phyloP scores from a whole-genome alignment of 2,329 filamentous ascomycete genomes.

The Trichoderma asperellum region DNA sequence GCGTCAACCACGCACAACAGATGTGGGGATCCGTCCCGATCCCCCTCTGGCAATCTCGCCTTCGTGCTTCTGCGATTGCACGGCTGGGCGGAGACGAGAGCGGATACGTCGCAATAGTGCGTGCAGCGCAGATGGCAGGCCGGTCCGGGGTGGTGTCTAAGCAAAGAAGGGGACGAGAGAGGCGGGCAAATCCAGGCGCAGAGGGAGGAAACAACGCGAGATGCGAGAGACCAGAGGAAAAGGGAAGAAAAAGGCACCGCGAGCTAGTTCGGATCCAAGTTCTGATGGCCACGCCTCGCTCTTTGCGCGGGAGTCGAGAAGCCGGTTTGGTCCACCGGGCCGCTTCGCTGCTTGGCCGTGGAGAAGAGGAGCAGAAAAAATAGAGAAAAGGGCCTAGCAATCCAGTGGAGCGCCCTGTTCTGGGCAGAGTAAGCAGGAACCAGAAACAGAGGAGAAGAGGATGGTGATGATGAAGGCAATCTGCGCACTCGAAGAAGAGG shows the following conservation, averaged over 20 bases:
- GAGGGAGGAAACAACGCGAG: not conserved
- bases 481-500: not conserved
- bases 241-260: not conserved
- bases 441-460: not conserved
- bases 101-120: slow-evolving; percentile 24
- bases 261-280: slow-evolving; percentile 5
- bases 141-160: slow-evolving; percentile 6
- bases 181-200: not conserved
- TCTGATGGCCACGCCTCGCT: not conserved
- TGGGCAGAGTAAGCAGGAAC: not conserved
- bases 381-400: not conserved
- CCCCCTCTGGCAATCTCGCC: slow-evolving; percentile 26
- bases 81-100: slow-evolving; percentile 25
- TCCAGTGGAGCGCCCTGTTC: slow-evolving; percentile 1
- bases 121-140: slow-evolving; percentile 2
- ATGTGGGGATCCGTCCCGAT: slow-evolving; percentile 29
- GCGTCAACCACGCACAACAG: slow-evolving; percentile 8
- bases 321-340: slow-evolving; percentile 16
- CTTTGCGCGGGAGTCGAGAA: not conserved
- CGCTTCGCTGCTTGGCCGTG: not conserved
- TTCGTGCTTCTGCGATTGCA: slow-evolving; percentile 21
- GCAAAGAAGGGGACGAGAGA: not conserved
- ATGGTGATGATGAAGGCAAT: not conserved
- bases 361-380: not conserved
- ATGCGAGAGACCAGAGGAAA: not conserved